These are phyloP conservation scores for Ciborinia camelliae DNA, from an alignment of 2,329 filamentous ascomycete genomes.

Conservation along the genomic window DNA sequence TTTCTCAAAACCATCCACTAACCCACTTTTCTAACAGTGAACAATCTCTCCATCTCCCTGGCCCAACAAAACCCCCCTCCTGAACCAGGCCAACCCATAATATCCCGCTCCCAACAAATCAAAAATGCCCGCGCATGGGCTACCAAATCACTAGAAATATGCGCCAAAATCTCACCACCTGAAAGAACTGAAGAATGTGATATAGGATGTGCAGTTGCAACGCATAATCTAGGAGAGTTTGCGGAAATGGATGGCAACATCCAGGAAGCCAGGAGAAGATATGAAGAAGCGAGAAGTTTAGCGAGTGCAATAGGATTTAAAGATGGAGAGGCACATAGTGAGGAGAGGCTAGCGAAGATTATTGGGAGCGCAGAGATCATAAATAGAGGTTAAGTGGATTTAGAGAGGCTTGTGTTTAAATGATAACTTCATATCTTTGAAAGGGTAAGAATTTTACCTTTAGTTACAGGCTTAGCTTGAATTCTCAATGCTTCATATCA, in stretches of 20 bases:
- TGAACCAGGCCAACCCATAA: slow-evolving; percentile 39
- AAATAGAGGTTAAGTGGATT: not conserved
- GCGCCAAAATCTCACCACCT: slow-evolving; percentile 61
- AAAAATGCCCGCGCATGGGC: slow-evolving; percentile 76
- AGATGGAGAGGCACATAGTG: slow-evolving; percentile 51
- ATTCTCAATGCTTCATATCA: not conserved
- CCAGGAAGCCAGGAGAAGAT: slow-evolving; percentile 63
- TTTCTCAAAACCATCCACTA: slow-evolving; percentile 8
- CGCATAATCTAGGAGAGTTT: slow-evolving; percentile 85
- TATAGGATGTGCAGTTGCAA: slow-evolving; percentile 73
- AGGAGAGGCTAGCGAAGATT: slow-evolving; percentile 46
- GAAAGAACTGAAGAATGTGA: slow-evolving; percentile 76
- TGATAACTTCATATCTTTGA: not conserved
- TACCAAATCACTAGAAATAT: slow-evolving; percentile 67
- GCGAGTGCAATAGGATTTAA: slow-evolving; percentile 52
- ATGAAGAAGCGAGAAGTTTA: slow-evolving; percentile 64
- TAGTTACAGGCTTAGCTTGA: not conserved
- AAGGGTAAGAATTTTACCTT: not conserved
- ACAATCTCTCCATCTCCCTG: slow-evolving; percentile 72
- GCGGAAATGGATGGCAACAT: slow-evolving; percentile 68
- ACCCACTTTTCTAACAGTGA: slow-evolving; percentile 54
- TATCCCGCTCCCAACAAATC: slow-evolving; percentile 60
- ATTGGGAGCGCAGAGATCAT: not conserved
- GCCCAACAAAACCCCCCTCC: slow-evolving; percentile 48
- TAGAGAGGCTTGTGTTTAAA: not conserved